These are phyloP conservation scores for Persicaria maculosa DNA, from an alignment of 148 eudicot species.

Conservation along the genomic window DNA sequence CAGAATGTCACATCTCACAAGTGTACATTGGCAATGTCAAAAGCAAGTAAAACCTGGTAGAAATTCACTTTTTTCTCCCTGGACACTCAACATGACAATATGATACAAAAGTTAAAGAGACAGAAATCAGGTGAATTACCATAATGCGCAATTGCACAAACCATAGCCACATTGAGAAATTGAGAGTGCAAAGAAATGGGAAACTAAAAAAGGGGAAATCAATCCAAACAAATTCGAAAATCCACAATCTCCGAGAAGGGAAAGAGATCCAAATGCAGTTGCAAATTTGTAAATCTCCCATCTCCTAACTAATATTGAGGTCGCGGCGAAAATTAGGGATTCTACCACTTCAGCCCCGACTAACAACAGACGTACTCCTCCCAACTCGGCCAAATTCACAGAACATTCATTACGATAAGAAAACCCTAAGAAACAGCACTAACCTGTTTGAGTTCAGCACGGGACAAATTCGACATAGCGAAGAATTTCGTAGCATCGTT, in stretches of 20 bases:
- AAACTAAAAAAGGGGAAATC: background rate
- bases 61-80: background rate
- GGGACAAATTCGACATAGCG: slow-evolving; percentile 54
- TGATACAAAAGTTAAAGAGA: background rate
- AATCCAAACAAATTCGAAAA: background rate
- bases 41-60: background rate
- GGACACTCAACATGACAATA: background rate
- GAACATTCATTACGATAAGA: background rate
- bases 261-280: background rate
- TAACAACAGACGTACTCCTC: background rate
- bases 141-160: background rate
- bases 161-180: background rate
- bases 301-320: background rate
- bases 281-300: background rate
- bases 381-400: background rate
- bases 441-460: slow-evolving; percentile 80
- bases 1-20: background rate
- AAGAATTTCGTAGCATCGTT: slow-evolving; percentile 73
- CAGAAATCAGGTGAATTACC: background rate
- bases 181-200: background rate
- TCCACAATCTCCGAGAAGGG: background rate
- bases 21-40: background rate
- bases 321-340: background rate
- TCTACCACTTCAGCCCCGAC: background rate
- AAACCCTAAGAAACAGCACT: slow-evolving; percentile 6